Conservation (phyloP, 2,329 filamentous ascomycete genomes). For the Orbilia javanica region DNA sequence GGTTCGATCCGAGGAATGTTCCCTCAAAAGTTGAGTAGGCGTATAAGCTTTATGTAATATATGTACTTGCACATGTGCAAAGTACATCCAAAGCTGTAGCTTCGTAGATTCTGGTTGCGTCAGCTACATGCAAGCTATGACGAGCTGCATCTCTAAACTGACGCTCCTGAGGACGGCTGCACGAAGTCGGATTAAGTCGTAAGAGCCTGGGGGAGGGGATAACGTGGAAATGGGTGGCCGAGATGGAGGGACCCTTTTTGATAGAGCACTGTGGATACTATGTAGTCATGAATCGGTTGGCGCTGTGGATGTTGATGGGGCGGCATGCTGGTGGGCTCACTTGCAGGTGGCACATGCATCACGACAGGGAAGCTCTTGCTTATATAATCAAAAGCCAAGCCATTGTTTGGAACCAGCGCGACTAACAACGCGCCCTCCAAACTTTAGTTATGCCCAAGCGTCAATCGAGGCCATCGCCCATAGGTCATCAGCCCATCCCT, state of each 20-base stretch:
- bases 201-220: not conserved
- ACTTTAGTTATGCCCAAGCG: not conserved
- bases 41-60: too few species aligned
- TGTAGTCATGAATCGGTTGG: not conserved
- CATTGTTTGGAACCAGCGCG: not conserved
- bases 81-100: not conserved
- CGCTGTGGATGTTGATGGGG: conserved; percentile 1
- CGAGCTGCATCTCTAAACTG: conserved; percentile 9
- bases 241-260: not conserved
- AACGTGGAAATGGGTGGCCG: not conserved
- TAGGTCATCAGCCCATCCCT: not conserved
- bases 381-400: conserved; percentile 20
- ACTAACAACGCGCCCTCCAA: conserved; percentile 2
- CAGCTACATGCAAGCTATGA: conserved; percentile 19
- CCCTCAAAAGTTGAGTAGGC: not conserved
- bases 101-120: conserved; percentile 14
- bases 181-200: not conserved
- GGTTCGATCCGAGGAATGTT: not conserved
- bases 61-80: not conserved
- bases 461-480: too few species aligned
- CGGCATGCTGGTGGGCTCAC: not conserved
- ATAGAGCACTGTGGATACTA: not conserved
- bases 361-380: conserved; percentile 1
- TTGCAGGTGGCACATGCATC: conserved; percentile 31
- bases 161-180: not conserved